Base-by-base conservation (phyloP, 2,329 filamentous ascomycete genomes). In the Exophiala dermatitidis region DNA sequence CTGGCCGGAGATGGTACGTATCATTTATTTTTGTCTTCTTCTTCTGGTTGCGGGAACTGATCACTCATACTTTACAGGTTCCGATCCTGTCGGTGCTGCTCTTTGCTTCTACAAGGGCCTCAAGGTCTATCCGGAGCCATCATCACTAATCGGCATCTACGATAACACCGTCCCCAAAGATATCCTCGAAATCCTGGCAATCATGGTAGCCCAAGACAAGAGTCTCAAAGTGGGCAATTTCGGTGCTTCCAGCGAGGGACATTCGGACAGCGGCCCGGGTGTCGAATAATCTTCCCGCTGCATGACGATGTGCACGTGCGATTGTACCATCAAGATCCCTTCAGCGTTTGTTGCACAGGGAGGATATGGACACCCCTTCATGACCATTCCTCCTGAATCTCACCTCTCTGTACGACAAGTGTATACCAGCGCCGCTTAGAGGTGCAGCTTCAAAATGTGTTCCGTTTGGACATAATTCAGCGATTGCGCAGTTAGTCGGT, bases 101-200 rank as follows among this genome's bases (percentile, higher is more conserved):
- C 77, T 97, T 57, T 89, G 88, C 71, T 98, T 98, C 76, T 98
- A 97, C 82, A 94, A 90, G 79, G 93, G 90, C 42, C 81, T 98
- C 63, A 98, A 98, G 81, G 93, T 97, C 64, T 98, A 98, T 75
- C 93, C 93, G 48, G 86, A 88, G 66, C 93, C 91, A 8, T 81
- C 85, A 65, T 93, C 97, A 68, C 78, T 98, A 65, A 96, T 98
- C 70, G 82, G 81, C 66, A 95, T 98, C 72, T 98, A 98, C 74
- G 93, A 98, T 73, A 95, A 95, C 82, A 97, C 93, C 32, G 90
- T 97, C 43, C 86, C 91, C 64, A 96, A 96, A 86, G 90, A 90
- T 59, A 88, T 97, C 65, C 84, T 98, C 64, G 91, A 98, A 71
- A 85, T 97, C 65, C 83, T 98, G 59, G 93, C 93, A 62, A 89